Percentiles rank a stretch among this genome's conserved stretches.
phyloP scores from a whole-genome alignment of 1,139 yeast genomes.

The Kluyveromyces marxianus region DNA sequence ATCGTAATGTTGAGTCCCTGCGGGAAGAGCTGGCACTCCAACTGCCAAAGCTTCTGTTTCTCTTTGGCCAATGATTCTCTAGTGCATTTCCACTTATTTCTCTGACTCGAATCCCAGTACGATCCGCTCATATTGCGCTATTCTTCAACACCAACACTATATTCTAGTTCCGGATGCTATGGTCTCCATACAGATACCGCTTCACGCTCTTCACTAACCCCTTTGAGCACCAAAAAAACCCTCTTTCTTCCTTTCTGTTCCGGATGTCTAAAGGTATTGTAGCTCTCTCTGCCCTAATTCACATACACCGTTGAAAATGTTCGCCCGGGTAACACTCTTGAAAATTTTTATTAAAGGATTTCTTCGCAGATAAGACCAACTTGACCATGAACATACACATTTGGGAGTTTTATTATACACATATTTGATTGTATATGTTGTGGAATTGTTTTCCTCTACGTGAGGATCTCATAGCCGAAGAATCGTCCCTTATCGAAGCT shows the following conservation, averaged over 20 bases:
- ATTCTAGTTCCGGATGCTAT: too few species aligned
- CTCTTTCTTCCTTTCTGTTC: too few species aligned
- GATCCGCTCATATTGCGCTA: slow-evolving; percentile 45
- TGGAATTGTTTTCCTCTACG: background rate
- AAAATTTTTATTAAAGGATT: background rate
- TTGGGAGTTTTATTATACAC: too few species aligned
- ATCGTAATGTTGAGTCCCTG: slow-evolving; percentile 27
- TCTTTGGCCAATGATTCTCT: slow-evolving; percentile 38
- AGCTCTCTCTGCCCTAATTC: background rate
- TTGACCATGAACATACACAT: too few species aligned
- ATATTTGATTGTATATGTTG: background rate
- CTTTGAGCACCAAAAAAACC: too few species aligned
- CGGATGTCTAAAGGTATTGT: background rate
- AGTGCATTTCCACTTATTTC: slow-evolving; percentile 54
- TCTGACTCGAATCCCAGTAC: slow-evolving; percentile 63
- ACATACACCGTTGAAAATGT: background rate
- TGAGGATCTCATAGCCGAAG: slow-evolving; percentile 43
- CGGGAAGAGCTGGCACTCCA: slow-evolving; percentile 31
- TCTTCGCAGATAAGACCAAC: background rate
- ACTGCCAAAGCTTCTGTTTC: slow-evolving; percentile 34
- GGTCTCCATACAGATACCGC: too few species aligned
- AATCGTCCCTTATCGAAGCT: slow-evolving; percentile 75
- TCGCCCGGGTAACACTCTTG: background rate
- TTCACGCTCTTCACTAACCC: background rate
- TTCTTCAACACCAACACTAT: background rate